Conservation (phyloP, 305 asterid species). For the Plantago lanceolata region DNA sequence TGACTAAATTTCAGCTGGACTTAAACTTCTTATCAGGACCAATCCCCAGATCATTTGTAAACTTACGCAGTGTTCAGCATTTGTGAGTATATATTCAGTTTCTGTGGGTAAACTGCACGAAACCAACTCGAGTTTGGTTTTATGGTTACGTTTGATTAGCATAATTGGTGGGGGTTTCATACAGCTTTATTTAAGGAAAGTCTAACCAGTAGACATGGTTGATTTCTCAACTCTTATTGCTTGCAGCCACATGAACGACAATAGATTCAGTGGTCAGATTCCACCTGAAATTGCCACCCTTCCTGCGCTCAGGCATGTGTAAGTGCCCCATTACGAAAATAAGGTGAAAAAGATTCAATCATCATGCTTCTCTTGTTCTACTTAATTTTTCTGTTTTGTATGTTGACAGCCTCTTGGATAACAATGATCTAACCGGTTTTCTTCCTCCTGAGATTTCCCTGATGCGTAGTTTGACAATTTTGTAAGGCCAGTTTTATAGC, state of each 20-base stretch:
- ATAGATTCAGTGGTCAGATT: constrained; percentile 52
- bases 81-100: constrained; percentile 35
- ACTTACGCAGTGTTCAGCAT: constrained; percentile 41
- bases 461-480: constrained; percentile 44
- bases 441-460: constrained; percentile 55
- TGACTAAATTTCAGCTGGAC: constrained; percentile 59
- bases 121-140: no score
- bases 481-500: constrained; percentile 28
- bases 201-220: no score
- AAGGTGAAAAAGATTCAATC: not conserved
- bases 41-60: constrained; percentile 56
- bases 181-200: not conserved
- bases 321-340: constrained; percentile 25
- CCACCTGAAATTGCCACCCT: constrained; percentile 48
- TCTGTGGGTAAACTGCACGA: no score
- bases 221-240: not conserved
- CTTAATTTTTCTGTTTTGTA: constrained; percentile 19
- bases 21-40: constrained; percentile 56
- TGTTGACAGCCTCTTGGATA: constrained; percentile 56
- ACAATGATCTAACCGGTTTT: constrained; percentile 55
- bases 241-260: constrained; percentile 67
- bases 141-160: no score
- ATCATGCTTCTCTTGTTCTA: constrained; percentile 8
- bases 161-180: no score
- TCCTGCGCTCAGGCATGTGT: constrained; percentile 51